Conservation (phyloP, 306 rosid genomes). For the Cyclanthera cordifolia region DNA sequence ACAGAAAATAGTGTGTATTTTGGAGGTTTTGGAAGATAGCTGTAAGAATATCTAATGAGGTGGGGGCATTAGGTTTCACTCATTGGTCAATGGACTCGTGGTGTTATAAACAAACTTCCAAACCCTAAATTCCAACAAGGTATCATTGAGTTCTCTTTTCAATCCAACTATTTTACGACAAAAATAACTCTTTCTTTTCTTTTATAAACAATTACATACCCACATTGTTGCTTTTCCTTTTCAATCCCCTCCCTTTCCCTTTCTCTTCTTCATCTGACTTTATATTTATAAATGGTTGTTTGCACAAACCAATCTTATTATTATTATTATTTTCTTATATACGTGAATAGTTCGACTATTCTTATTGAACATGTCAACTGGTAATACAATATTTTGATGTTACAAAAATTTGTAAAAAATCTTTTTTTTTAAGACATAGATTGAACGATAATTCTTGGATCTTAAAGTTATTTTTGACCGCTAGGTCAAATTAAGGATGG, state of each 20-base stretch:
- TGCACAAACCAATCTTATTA: too few relatives aligned
- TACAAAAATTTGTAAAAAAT: too few relatives aligned
- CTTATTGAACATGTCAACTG: too few relatives aligned
- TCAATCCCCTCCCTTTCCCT: neutral
- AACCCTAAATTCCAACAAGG: constrained; percentile 3
- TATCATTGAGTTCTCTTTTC: constrained; percentile 11
- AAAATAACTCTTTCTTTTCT: neutral
- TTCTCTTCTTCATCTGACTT: neutral
- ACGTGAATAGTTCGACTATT: too few relatives aligned
- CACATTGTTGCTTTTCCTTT: neutral
- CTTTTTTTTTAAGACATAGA: too few relatives aligned
- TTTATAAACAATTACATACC: neutral
- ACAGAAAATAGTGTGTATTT: neutral
- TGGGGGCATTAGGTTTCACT: constrained; percentile 2
- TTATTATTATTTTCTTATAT: too few relatives aligned
- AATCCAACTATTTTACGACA: constrained; percentile 14
- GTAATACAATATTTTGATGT: too few relatives aligned
- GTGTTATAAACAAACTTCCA: constrained; percentile 9
- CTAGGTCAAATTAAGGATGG: too few relatives aligned
- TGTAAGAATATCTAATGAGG: constrained; percentile 5
- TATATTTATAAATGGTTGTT: too few relatives aligned
- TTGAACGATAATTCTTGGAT: too few relatives aligned
- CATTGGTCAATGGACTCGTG: constrained; percentile 15
- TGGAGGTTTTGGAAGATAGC: constrained; percentile 14
- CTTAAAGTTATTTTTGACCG: too few relatives aligned